Evolutionary conservation across 2,329 filamentous ascomycete species (phyloP), one percentile per base, ranked within the genome.

Genomic region (Rosellinia necatrix): DNA sequence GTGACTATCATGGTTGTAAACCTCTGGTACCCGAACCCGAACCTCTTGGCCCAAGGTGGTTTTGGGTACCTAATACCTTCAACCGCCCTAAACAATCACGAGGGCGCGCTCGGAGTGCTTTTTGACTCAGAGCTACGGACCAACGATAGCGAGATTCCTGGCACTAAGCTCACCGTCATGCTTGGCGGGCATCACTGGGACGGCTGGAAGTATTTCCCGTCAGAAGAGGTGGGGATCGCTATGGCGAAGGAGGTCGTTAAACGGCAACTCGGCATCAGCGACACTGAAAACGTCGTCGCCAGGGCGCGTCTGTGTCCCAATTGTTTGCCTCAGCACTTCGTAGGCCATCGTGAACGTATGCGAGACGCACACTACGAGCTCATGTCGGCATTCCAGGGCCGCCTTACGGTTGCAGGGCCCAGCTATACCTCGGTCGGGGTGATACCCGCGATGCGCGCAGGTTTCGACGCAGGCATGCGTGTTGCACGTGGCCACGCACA

Each of bases 141-240:
- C 10, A 57, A 48, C 15, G 56, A 72, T 30, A 63, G 63, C 47
- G 64, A 67, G 22, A 49, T 64, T 51, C 68, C 71, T 0, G 91
- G 90, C 21, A 96, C 91, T 12, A 96, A 96, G 72, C 74, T 97
- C 49, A 96, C 93, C 13, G 90, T 97, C 65, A 96, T 99, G 86
- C 78, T 99, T 53, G 94, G 94, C 56, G 94, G 94, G 1, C 92
- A 97, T 74, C 91, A 90, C 82, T 97, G 91, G 91, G 81, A 91
- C 70, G 81, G 77, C 55, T 85, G 81, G 76, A 68, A 62, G 41
- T 68, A 44, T 66, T 72, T 83, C 54, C 92, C 91, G 0, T 76
- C 81, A 47, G 80, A 86, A 59, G 78, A 86, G 12, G 81, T 89
- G 62, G 91, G 85, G 13, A 75, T 89, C 22, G 69, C 74, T 5